phyloP scores from a whole-genome alignment of 1,284 basidiomycete species.

The Sparassis latifolia region DNA sequence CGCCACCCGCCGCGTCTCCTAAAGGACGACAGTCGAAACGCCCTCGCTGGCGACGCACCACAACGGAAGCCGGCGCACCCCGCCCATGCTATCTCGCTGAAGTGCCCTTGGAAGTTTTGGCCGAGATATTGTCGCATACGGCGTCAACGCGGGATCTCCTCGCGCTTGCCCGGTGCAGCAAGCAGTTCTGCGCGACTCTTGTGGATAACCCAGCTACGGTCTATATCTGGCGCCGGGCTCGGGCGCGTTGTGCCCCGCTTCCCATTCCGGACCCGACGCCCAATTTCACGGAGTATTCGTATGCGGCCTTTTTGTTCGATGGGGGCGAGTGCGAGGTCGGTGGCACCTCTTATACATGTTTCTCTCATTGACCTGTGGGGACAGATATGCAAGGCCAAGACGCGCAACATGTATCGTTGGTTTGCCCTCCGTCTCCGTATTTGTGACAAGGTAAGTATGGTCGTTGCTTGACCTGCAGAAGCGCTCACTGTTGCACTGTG shows the following conservation, averaged over 20 bases:
- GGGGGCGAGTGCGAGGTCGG: slow-evolving; percentile 48
- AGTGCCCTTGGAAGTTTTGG: slow-evolving; percentile 41
- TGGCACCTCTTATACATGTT: not conserved
- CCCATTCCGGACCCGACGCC: slow-evolving; percentile 39
- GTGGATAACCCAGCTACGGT: slow-evolving; percentile 30
- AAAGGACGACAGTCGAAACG: too few relatives aligned
- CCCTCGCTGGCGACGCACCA: too few relatives aligned
- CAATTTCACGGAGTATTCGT: slow-evolving; percentile 36
- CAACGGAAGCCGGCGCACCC: too few relatives aligned
- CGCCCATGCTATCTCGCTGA: slow-evolving; percentile 7
- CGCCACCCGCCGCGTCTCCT: too few relatives aligned
- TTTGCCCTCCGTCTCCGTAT: slow-evolving; percentile 16
- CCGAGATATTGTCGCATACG: slow-evolving; percentile 34
- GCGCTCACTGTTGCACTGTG: too few relatives aligned
- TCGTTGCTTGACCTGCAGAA: too few relatives aligned
- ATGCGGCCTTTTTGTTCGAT: slow-evolving; percentile 58
- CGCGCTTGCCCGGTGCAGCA: slow-evolving; percentile 41
- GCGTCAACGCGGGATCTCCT: slow-evolving; percentile 38
- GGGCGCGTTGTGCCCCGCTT: slow-evolving; percentile 27
- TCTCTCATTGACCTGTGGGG: not conserved
- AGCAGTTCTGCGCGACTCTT: slow-evolving; percentile 39
- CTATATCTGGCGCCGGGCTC: slow-evolving; percentile 46
- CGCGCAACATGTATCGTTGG: slow-evolving; percentile 15
- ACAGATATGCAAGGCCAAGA: slow-evolving; percentile 30
- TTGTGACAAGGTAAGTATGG: slow-evolving; percentile 15